Evolutionary conservation across 768 basidiomycete species (phyloP).

Genomic region (Pisolithus tinctorius): DNA sequence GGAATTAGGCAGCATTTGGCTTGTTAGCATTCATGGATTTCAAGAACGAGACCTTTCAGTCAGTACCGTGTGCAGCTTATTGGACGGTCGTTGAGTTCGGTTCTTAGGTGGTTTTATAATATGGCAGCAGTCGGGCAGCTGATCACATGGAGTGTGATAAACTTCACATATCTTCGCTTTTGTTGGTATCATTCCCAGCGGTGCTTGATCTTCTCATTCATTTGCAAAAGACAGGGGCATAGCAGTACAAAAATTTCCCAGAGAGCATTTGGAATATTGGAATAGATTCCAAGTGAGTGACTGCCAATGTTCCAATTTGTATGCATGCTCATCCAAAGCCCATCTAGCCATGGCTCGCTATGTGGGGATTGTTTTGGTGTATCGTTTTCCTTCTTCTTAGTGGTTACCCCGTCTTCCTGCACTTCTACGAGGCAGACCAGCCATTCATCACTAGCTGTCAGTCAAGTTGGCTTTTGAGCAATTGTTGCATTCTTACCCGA

Average conservation of each 20-base stretch:
- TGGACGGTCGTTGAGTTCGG: neutral
- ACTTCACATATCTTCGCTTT: constrained; percentile 65
- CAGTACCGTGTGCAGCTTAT: neutral
- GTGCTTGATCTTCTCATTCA: neutral
- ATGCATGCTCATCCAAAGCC: constrained; percentile 12
- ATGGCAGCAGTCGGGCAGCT: constrained; percentile 61
- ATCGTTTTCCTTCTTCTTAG: constrained; percentile 52
- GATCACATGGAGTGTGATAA: constrained; percentile 59
- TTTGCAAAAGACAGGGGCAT: neutral
- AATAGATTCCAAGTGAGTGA: neutral
- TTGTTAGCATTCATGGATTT: constrained; percentile 11
- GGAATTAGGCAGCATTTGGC: constrained; percentile 29
- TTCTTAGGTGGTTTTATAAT: constrained; percentile 55
- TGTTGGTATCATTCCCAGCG: constrained; percentile 24
- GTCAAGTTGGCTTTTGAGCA: neutral
- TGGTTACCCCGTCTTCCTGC: constrained; percentile 54
- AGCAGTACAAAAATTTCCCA: neutral
- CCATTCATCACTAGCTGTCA: neutral
- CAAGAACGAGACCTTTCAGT: constrained; percentile 25
- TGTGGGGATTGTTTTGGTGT: constrained; percentile 63
- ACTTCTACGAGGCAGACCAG: constrained; percentile 35
- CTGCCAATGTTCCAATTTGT: neutral
- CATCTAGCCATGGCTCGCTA: constrained; percentile 47
- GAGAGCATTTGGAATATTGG: neutral
- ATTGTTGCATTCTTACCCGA: neutral